A percentile compares a stretch with the other conserved stretches of the same genome.
These are phyloP conservation scores for Fragilaria crotonensis DNA, from an alignment of 108 stramenopile genomes.

Conservation along the genomic window DNA sequence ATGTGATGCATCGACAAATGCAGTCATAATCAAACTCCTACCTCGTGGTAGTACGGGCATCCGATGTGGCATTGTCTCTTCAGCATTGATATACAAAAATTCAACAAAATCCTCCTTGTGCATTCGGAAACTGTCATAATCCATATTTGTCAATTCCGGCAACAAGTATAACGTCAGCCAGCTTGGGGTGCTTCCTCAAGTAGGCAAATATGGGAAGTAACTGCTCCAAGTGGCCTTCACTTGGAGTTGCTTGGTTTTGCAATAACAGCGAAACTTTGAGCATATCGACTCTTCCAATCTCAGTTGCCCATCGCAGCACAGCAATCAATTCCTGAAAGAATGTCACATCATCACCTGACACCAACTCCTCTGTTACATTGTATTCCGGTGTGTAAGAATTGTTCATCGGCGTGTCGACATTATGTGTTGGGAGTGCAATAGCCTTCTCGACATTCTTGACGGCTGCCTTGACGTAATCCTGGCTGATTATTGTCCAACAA, in stretches of 20 bases:
- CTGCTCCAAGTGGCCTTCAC: slow-evolving; percentile 25
- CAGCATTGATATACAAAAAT: slow-evolving; percentile 9
- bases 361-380: slow-evolving; percentile 7
- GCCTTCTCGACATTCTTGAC: too few species aligned
- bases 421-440: background rate
- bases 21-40: slow-evolving; percentile 2
- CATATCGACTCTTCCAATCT: too few species aligned
- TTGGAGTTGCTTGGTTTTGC: slow-evolving; percentile 11
- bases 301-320: slow-evolving; percentile 32
- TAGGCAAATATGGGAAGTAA: slow-evolving; percentile 26
- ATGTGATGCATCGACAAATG: slow-evolving; percentile 23
- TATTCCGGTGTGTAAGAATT: slow-evolving; percentile 5
- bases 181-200: slow-evolving; percentile 7
- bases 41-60: slow-evolving; percentile 12
- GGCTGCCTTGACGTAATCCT: too few species aligned
- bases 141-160: background rate
- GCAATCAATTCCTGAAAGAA: slow-evolving; percentile 26
- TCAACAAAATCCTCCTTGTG: background rate
- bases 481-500: slow-evolving; percentile 2
- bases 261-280: slow-evolving; percentile 22
- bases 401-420: slow-evolving; percentile 6
- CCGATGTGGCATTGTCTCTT: slow-evolving; percentile 6
- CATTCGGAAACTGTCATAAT: background rate
- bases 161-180: slow-evolving; percentile 1
- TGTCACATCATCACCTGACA: background rate